Conservation (phyloP, 805 yeast species). For the Wickerhamomyces bisporus region DNA sequence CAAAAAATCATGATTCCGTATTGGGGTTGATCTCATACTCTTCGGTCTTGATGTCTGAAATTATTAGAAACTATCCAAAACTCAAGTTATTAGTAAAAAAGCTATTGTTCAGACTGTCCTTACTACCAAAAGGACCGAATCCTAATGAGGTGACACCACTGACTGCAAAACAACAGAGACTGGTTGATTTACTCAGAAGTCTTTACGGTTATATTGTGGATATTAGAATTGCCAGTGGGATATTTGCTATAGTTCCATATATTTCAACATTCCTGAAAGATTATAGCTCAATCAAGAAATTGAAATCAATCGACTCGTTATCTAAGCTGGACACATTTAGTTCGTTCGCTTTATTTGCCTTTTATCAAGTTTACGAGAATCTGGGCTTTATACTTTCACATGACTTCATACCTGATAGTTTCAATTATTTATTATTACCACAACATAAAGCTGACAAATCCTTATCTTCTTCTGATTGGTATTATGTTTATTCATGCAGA, state of each 20-base stretch:
- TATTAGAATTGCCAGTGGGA: conserved; percentile 15
- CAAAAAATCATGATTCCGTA: conserved; percentile 11
- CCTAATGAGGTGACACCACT: conserved; percentile 2
- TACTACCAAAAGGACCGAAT: conserved; percentile 1
- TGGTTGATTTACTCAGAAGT: conserved; percentile 6
- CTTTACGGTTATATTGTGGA: conserved; percentile 17
- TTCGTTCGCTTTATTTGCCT: conserved; percentile 10
- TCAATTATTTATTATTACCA: conserved; percentile 9
- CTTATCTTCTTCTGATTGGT: conserved; percentile 16
- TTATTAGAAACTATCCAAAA: conserved; percentile 15
- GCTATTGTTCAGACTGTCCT: conserved; percentile 9
- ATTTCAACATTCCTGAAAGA: conserved; percentile 11
- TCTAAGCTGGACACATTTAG: conserved; percentile 10
- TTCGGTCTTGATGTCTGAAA: conserved; percentile 9
- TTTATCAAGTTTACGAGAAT: conserved; percentile 18
- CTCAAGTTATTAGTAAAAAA: conserved; percentile 8
- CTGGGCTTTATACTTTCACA: conserved; percentile 15
- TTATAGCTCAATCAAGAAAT: conserved; percentile 12
- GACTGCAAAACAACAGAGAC: conserved; percentile 4
- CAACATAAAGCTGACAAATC: conserved; percentile 7
- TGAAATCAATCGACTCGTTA: conserved; percentile 5
- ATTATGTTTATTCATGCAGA: conserved; percentile 18
- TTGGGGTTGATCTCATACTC: conserved; percentile 14
- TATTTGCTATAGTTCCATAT: conserved; percentile 17
- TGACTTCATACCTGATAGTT: conserved; percentile 12